A percentile compares a stretch with the other conserved stretches of the same genome.
phyloP scores from a whole-genome alignment of 75 land plant genomes.

The Cryptomeria japonica region DNA sequence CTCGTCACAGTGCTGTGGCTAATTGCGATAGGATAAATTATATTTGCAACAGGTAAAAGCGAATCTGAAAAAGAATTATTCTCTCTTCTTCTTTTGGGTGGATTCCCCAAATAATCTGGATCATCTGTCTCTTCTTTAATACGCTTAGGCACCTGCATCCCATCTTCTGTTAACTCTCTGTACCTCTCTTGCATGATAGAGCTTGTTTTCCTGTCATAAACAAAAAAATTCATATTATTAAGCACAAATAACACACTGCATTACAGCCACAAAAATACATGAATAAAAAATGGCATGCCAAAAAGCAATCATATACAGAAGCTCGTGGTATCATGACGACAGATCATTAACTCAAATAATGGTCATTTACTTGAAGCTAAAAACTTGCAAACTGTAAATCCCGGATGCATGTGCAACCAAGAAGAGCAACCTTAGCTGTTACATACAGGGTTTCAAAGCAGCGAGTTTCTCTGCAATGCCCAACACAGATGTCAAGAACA shows the following conservation, averaged over 20 bases:
- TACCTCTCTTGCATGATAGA: constrained; percentile 3
- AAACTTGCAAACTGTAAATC: background rate
- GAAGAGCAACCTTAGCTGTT: background rate
- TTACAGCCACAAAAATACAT: background rate
- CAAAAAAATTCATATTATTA: background rate
- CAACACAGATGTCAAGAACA: background rate
- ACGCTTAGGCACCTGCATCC: background rate
- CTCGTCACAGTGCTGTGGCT: background rate
- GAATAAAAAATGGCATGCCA: background rate
- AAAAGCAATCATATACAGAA: background rate
- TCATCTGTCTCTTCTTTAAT: background rate
- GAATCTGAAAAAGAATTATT: background rate
- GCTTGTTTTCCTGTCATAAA: constrained; percentile 9
- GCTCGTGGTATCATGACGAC: background rate
- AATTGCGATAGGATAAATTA: background rate
- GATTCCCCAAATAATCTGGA: background rate
- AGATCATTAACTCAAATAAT: background rate
- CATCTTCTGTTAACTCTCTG: background rate
- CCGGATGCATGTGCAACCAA: background rate
- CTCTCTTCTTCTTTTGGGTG: constrained; percentile 7
- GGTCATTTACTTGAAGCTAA: background rate
- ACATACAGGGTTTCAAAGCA: background rate
- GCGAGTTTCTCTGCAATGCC: background rate
- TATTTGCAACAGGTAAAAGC: background rate
- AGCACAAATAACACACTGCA: background rate